These are phyloP conservation scores for Botryosphaeria dothidea DNA, from an alignment of 2,329 filamentous ascomycete species.

Conservation along the genomic window DNA sequence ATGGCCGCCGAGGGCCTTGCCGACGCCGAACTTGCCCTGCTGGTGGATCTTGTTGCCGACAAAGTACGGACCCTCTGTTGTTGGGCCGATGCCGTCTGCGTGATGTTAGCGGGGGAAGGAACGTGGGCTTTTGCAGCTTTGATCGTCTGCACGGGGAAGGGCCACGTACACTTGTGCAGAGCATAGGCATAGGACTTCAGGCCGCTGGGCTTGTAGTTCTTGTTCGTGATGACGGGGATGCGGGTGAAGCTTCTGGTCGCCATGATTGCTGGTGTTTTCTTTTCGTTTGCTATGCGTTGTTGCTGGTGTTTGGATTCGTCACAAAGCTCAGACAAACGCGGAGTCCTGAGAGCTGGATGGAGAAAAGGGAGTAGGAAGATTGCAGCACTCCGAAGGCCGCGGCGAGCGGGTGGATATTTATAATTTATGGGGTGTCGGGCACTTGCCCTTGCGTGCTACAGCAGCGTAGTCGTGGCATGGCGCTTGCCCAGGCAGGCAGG, in stretches of 20 bases:
- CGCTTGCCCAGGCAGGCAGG: not conserved
- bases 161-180: constrained; percentile 55
- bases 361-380: not conserved
- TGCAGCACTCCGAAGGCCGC: not conserved
- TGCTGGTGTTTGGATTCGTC: not conserved
- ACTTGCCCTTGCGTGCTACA: not conserved
- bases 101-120: not conserved
- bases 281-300: not conserved
- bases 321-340: not conserved
- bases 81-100: constrained; percentile 60
- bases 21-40: constrained; percentile 49
- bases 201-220: constrained; percentile 40
- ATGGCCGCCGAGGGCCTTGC: constrained; percentile 51
- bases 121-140: not conserved
- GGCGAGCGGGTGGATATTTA: constrained; percentile 5
- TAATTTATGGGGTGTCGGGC: not conserved
- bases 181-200: constrained; percentile 64
- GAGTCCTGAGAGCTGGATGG: not conserved
- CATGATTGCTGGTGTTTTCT: not conserved
- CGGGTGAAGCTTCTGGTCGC: constrained; percentile 24
- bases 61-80: constrained; percentile 62
- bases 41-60: constrained; percentile 52
- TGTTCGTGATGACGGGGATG: constrained; percentile 29
- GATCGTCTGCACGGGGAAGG: not conserved
- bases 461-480: not conserved